Conservation (phyloP, 345 rosid species). For the Hypericum androsaemum region DNA sequence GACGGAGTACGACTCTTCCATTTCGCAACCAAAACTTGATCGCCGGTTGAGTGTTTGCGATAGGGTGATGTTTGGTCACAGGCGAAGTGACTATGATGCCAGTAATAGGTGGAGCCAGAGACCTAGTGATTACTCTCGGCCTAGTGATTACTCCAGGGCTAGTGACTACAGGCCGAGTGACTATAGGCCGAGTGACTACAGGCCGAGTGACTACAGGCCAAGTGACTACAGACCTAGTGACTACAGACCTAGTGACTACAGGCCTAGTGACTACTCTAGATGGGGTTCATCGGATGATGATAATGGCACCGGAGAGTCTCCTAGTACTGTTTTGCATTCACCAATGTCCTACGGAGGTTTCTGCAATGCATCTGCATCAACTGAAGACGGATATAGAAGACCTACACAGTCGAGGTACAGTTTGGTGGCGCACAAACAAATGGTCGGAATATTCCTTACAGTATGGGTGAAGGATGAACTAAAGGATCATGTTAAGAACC, state of each 20-base stretch:
- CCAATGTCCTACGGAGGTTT: constrained; percentile 47
- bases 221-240: no score
- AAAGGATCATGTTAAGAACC: constrained; percentile 73
- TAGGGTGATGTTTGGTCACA: constrained; percentile 67
- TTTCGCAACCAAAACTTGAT: constrained; percentile 60
- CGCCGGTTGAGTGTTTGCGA: constrained; percentile 90
- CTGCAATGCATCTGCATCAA: constrained; percentile 37
- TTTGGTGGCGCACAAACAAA: constrained; percentile 84
- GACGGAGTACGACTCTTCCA: constrained; percentile 63
- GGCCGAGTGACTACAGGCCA: no score
- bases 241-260: constrained; percentile 50
- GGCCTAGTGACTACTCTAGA: constrained; percentile 84
- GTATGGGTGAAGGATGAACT: constrained; percentile 91
- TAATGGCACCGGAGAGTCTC: constrained; percentile 78
- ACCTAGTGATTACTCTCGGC: constrained; percentile 71
- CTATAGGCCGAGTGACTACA: no score
- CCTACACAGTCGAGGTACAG: constrained; percentile 77
- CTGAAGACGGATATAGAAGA: constrained; percentile 51
- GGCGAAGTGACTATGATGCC: constrained; percentile 67
- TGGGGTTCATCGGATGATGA: constrained; percentile 98
- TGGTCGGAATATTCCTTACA: constrained; percentile 95
- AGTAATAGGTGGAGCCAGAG: constrained; percentile 42
- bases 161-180: no score
- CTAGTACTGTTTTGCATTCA: constrained; percentile 66
- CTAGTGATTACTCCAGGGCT: constrained; percentile 63